Conservation (phyloP, 352 stramenopile genomes). For the Phytophthora constricta region DNA sequence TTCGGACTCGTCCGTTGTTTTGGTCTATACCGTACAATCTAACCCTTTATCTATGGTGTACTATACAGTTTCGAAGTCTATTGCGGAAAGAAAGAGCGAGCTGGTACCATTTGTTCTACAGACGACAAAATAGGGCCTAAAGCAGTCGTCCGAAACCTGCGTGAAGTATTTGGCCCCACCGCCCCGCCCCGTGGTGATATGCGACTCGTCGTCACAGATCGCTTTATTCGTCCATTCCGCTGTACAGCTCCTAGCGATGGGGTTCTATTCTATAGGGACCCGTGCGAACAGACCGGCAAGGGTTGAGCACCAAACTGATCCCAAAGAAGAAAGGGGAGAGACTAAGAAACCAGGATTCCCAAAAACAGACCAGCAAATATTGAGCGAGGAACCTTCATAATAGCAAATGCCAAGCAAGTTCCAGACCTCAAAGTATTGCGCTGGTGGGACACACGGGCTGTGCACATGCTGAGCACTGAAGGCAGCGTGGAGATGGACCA, state of each 20-base stretch:
- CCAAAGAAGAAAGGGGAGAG: slow-evolving; percentile 17
- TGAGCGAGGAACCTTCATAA: slow-evolving; percentile 5
- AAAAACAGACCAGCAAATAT: slow-evolving; percentile 12
- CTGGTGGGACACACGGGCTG: slow-evolving; percentile 14
- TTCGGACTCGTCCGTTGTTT: neutral
- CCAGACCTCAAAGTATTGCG: neutral
- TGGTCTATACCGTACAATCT: neutral
- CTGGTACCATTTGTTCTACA: slow-evolving; percentile 1
- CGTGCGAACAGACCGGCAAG: slow-evolving; percentile 8
- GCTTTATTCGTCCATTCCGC: slow-evolving; percentile 12
- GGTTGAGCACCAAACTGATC: slow-evolving; percentile 13
- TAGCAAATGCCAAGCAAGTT: neutral
- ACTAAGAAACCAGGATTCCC: slow-evolving; percentile 15
- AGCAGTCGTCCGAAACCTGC: slow-evolving; percentile 19
- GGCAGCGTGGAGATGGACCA: slow-evolving; percentile 4
- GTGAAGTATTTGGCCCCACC: slow-evolving; percentile 2
- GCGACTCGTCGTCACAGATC: slow-evolving; percentile 16
- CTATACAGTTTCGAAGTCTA: neutral
- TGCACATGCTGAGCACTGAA: slow-evolving; percentile 7
- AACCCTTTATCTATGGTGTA: neutral
- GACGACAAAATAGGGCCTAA: neutral
- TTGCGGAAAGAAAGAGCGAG: neutral
- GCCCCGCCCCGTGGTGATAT: neutral
- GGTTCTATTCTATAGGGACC: slow-evolving; percentile 23
- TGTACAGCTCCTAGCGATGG: slow-evolving; percentile 21